Evolutionary conservation across 208 protist genomes (phyloP).

Genomic region (Crithidia brevicula): DNA sequence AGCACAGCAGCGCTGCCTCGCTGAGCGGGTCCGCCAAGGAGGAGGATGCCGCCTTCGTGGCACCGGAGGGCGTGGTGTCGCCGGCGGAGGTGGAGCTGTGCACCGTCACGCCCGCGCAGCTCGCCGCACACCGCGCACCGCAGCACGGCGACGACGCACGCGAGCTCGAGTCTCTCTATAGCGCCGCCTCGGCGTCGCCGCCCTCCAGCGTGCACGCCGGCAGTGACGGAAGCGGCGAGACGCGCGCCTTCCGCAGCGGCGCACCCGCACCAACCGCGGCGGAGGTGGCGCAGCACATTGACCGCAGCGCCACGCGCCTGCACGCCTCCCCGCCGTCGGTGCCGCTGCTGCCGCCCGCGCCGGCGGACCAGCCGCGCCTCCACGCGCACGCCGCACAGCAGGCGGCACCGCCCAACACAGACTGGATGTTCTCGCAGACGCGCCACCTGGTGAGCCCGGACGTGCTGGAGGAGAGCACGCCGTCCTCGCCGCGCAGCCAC

Average conservation of each 20-base stretch:
- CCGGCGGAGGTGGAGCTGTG: conserved; percentile 1
- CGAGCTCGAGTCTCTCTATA: conserved; percentile 3
- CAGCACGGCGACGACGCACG: conserved; percentile 2
- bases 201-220: not conserved
- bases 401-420: not conserved
- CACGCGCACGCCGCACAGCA: not conserved
- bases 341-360: not conserved
- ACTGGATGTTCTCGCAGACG: conserved; percentile 21
- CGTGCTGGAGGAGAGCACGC: conserved; percentile 18
- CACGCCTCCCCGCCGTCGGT: not conserved
- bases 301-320: not conserved
- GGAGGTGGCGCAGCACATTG: too few relatives aligned
- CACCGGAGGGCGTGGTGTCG: not conserved
- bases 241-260: not conserved
- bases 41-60: not conserved
- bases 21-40: conserved; percentile 3
- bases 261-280: not conserved
- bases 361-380: not conserved
- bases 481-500: not conserved
- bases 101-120: not conserved
- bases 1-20: not conserved
- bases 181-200: not conserved
- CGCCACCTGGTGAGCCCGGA: conserved; percentile 13
- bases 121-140: not conserved
- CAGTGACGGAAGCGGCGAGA: not conserved